Evolutionary conservation across 805 yeast genomes (phyloP), one percentile per base, ranked within the genome.

Genomic region (Pichia manshurica): DNA sequence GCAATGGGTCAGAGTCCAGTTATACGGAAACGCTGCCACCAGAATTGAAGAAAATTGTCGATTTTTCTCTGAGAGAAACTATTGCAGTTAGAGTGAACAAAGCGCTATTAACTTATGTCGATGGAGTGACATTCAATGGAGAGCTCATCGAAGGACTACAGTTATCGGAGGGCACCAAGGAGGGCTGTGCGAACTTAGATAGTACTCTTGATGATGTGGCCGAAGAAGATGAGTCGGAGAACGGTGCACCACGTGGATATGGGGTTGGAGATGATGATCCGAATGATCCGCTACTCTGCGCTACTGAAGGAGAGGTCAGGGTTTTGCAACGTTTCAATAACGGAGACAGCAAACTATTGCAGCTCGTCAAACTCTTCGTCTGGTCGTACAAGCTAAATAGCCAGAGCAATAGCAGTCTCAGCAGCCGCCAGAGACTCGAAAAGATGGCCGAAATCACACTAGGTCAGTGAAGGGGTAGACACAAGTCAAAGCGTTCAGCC

Each of bases 61-160:
- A 84, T 51, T 64, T 82, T 37, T 72, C 80, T 34, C 62, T 84
- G 53, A 70, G 96, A 45, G 67, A 72, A 16, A 81, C 78, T 48
- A 81, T 91, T 47, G 86, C 89, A 10, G 72, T 79, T 33, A 61
- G 81, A 34, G 88, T 89, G 12, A 89, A 89, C 64, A 74, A 74
- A 56, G 80, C 82, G 4, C 78, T 85, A 7, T 65, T 86, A 39
- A 62, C 70, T 43, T 60, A 71, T 28, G 55, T 57, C 6, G 58
- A 50, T 42, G 38, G 42, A 13, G 23, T 33, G 19, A 22, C 40
- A 23, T 9, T 20, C 17, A 13, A 10, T 20, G 45, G 43, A 19
- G 19, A 38, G n/a, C 19, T 10, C 19, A 31, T 3, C 21, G 20
- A 28, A 32, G 21, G 39, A 15, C 10, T 28, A 37, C 29, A 17